Base-by-base conservation (phyloP, 768 basidiomycete species). In the Lentinula detonsa region DNA sequence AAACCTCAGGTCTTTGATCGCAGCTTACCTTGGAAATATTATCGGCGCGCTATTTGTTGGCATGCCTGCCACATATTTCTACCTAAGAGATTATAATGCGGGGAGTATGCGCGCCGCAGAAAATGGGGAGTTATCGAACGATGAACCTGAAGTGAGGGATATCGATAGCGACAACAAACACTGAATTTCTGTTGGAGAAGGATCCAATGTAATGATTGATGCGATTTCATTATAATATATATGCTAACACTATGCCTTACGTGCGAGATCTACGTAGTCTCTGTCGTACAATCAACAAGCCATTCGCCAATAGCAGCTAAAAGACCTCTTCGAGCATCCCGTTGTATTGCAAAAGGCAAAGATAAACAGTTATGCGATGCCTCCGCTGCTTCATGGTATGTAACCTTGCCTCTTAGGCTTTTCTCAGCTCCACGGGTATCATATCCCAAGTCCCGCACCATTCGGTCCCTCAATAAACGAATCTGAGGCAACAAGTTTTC, bases 31-130 rank as follows among this genome's bases (percentile, higher is more conserved):
- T 49, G 88, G 88, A 10, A 90, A 90, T 69, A 78, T 85, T 35
- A 74, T 90, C 35, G 88, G 88, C 1, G 88, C 77, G 8, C 73
- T 85, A 34, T 71, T 86, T 46, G 85, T 90, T 31, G 88, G 76
- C 35, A 68, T 89, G 4, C 88, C 88, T 2, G 85, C 80, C 0
- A 73, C 77, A 4, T 88, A 87, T 67, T 84, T 87, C 73, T 85
- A 86, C 66, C 79, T 89, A 4, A 67, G 68, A 35, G 85, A 88
- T 65, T 81, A 79, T 70, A 63, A 72, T 45, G 70, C 70, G 5
- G 76, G 68, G 28, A 76, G 75, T 13, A 64, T 84, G 46, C 70
- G 72, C 18, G 61, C 65, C 3, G 76, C 74, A 2, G 84, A 85
- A 64, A 69, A 69, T 4, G 77, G 75, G 0, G 69, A 72, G 43